A percentile compares a stretch with the other conserved stretches of the same genome.
Evolutionary conservation across 768 basidiomycete genomes (phyloP).

Genomic region (Lyophyllum semitale): DNA sequence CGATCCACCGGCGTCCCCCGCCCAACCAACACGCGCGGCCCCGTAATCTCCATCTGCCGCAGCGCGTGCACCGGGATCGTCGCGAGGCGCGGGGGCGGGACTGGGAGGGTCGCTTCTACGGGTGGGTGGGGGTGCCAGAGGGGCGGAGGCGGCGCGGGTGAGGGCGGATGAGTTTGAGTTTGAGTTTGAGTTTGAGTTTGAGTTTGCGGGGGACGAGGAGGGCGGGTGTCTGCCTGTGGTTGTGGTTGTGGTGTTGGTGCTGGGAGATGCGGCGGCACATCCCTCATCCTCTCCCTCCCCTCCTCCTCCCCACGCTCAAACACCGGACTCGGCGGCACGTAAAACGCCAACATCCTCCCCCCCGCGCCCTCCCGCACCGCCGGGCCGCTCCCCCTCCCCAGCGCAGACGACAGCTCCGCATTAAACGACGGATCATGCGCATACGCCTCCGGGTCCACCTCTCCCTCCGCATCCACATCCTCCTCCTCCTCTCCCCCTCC

Average conservation of each 20-base stretch:
- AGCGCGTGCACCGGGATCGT: conserved; percentile 30
- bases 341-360: conserved; percentile 26
- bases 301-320: background rate
- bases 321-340: conserved; percentile 23
- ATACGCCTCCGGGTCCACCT: conserved; percentile 33
- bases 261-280: background rate
- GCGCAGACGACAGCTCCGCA: conserved; percentile 33
- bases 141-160: background rate
- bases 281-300: background rate
- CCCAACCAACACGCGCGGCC: conserved; percentile 26
- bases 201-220: too few relatives aligned
- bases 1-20: conserved; percentile 36
- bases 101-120: conserved; percentile 28
- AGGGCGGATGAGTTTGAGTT: background rate
- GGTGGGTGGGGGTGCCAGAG: background rate
- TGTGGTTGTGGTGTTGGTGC: background rate
- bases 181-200: background rate
- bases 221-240: too few relatives aligned
- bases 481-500: conserved; percentile 17
- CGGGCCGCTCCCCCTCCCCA: background rate
- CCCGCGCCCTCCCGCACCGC: background rate
- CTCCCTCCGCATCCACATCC: conserved; percentile 34
- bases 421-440: conserved; percentile 38
- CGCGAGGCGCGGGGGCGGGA: conserved; percentile 36
- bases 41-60: conserved; percentile 25